Percentiles rank a stretch among this genome's conserved stretches.
Conservation (phyloP, 2,329 filamentous ascomycete genomes). For the Fusarium sp. region DNA sequence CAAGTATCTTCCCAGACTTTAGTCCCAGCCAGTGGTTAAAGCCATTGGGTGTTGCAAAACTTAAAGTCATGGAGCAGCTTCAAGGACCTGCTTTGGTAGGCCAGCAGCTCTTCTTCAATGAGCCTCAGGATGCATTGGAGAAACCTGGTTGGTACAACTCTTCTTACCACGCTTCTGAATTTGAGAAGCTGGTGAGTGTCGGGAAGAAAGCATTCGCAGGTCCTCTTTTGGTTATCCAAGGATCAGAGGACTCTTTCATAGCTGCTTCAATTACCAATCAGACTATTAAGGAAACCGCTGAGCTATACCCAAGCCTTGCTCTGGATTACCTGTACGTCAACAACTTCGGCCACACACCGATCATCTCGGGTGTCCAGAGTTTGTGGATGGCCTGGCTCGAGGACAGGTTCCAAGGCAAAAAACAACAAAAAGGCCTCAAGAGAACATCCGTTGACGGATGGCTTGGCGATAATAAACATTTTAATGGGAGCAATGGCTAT, state of each 20-base stretch:
- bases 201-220: background rate
- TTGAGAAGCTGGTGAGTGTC: slow-evolving; percentile 8
- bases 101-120: slow-evolving; percentile 13
- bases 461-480: slow-evolving; percentile 3
- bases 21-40: slow-evolving; percentile 33
- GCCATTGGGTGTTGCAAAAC: slow-evolving; percentile 19
- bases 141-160: background rate
- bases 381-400: slow-evolving; percentile 18
- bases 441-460: background rate
- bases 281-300: background rate
- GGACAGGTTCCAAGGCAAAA: slow-evolving; percentile 2
- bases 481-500: slow-evolving; percentile 13
- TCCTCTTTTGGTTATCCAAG: slow-evolving; percentile 14
- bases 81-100: slow-evolving; percentile 4
- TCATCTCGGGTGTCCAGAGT: background rate
- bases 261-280: background rate
- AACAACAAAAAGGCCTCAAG: rapidly evolving
- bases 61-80: slow-evolving; percentile 12
- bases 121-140: rapidly evolving
- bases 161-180: slow-evolving; percentile 16
- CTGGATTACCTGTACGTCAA: slow-evolving; percentile 8
- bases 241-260: background rate
- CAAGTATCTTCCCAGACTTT: slow-evolving; percentile 31
- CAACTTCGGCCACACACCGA: slow-evolving; percentile 5
- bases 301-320: rapidly evolving